phyloP scores from a whole-genome alignment of 108 stramenopile genomes.

The Tribonema minus region DNA sequence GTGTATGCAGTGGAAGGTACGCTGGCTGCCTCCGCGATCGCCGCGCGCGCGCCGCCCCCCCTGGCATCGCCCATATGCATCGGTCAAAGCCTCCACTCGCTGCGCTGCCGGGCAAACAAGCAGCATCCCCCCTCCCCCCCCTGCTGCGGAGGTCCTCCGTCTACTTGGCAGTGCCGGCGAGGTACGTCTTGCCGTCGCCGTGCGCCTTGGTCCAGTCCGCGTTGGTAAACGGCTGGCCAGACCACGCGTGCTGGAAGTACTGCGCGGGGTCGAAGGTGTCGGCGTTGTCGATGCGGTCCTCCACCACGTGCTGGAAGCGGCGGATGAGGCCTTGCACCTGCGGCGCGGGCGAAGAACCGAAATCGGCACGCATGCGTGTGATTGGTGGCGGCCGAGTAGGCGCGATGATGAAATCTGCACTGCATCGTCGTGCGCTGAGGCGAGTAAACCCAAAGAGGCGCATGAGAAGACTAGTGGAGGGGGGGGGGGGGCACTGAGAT shows the following conservation, averaged over 20 bases:
- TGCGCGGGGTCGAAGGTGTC: slow-evolving; percentile 77
- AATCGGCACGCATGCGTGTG: not conserved
- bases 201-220: slow-evolving; percentile 18
- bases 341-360: not conserved
- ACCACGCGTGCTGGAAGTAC: slow-evolving; percentile 79
- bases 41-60: no score
- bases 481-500: not conserved
- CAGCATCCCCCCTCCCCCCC: no score
- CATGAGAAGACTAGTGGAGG: not conserved
- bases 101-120: no score
- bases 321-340: slow-evolving; percentile 68
- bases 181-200: slow-evolving; percentile 37
- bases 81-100: no score
- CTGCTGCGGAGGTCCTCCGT: no score
- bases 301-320: slow-evolving; percentile 95
- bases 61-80: no score
- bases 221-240: slow-evolving; percentile 24
- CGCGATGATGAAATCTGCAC: not conserved
- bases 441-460: not conserved
- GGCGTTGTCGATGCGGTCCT: slow-evolving; percentile 89
- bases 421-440: not conserved
- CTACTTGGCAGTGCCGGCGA: no score
- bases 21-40: no score
- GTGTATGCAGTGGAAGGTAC: no score
- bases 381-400: not conserved